A percentile compares a stretch with the other conserved stretches of the same genome.
Conservation (phyloP, 257 asterid genomes). For the Nicotiana sylvestris region DNA sequence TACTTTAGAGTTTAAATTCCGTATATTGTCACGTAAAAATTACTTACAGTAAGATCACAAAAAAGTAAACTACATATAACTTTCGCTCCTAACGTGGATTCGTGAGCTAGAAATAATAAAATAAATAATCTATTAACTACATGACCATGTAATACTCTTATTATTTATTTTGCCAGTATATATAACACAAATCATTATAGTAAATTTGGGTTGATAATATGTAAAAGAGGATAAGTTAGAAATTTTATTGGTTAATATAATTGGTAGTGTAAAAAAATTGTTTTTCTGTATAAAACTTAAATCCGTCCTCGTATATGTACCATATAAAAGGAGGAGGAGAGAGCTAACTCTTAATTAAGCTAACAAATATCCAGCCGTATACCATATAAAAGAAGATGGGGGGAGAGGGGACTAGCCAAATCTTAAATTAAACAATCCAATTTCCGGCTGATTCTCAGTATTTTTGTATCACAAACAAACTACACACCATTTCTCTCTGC, state of each 20-base stretch:
- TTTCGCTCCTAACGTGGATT: no score
- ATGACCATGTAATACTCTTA: no score
- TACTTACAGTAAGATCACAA: no score
- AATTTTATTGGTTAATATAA: not conserved
- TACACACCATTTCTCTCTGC: slow-evolving; percentile 3
- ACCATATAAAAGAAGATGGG: slow-evolving; percentile 25
- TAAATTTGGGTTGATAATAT: not conserved
- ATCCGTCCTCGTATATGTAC: not conserved
- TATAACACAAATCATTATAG: not conserved
- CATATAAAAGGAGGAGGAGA: not conserved
- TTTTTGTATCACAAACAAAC: not conserved
- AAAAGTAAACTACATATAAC: no score
- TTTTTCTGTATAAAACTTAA: not conserved
- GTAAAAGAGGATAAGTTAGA: not conserved
- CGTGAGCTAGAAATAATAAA: no score
- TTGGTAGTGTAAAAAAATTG: not conserved
- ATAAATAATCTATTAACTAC: no score
- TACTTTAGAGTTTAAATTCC: no score
- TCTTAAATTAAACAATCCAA: slow-evolving; percentile 12
- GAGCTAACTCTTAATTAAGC: no score
- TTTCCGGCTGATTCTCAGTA: slow-evolving; percentile 5
- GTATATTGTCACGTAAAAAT: no score
- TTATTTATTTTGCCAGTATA: not conserved
- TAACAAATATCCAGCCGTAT: slow-evolving; percentile 18
- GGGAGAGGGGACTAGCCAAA: not conserved